These are phyloP conservation scores for Mycena maculata DNA, from an alignment of 768 basidiomycete species.

Conservation along the genomic window DNA sequence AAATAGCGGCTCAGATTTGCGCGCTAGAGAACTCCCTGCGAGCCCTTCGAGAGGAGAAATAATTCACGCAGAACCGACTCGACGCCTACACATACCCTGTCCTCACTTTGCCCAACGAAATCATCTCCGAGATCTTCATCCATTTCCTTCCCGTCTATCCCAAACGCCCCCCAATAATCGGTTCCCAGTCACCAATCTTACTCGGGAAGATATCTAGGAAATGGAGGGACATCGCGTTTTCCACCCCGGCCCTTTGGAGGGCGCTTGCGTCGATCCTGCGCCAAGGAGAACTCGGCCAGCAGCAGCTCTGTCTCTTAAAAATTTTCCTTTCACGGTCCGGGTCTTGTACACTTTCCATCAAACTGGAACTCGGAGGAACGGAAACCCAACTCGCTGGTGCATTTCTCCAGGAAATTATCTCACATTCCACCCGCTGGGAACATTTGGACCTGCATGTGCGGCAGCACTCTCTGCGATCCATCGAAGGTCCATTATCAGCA, in stretches of 20 bases:
- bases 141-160: conserved; percentile 14
- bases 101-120: conserved; percentile 8
- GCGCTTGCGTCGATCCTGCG: not conserved
- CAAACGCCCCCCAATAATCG: not conserved
- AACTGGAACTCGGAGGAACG: not conserved
- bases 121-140: conserved; percentile 3
- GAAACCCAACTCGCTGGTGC: not conserved
- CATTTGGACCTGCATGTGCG: not conserved
- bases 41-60: not conserved
- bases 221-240: conserved; percentile 4
- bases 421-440: conserved; percentile 3
- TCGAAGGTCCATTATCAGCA: not conserved
- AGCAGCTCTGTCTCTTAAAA: not conserved
- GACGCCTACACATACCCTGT: conserved; percentile 10
- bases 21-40: not conserved
- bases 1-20: not conserved
- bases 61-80: not conserved
- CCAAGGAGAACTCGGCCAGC: no score
- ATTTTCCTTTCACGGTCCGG: not conserved
- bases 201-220: not conserved
- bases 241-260: conserved; percentile 12
- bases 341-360: not conserved
- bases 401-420: not conserved
- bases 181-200: not conserved
- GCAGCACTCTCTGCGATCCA: not conserved